Conservation (phyloP, 2,329 filamentous ascomycete genomes). For the Fusarium incarnatum region DNA sequence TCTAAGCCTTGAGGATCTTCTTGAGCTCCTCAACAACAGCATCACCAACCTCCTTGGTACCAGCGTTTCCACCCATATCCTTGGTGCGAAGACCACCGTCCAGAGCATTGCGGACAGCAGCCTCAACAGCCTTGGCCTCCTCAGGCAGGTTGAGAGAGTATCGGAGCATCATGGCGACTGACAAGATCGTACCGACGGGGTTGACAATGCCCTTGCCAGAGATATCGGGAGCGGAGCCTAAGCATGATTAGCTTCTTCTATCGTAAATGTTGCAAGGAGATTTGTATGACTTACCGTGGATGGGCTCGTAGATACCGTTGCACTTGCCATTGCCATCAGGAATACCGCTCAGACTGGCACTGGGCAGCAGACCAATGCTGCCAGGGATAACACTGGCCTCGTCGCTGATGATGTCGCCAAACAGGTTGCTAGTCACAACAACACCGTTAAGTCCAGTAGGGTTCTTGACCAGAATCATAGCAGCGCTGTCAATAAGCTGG, state of each 20-base stretch:
- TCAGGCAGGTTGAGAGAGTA: constrained; percentile 86
- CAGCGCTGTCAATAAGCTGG: constrained; percentile 95
- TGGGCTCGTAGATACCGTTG: constrained; percentile 97
- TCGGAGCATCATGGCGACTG: constrained; percentile 93
- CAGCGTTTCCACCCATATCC: constrained; percentile 83
- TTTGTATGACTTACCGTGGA: constrained; percentile 75
- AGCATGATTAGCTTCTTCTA: neutral
- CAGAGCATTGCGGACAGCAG: constrained; percentile 82
- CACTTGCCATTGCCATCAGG: constrained; percentile 86
- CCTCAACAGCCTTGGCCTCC: constrained; percentile 83
- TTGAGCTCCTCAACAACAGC: constrained; percentile 78
- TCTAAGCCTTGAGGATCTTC: constrained; percentile 68
- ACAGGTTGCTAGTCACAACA: constrained; percentile 91
- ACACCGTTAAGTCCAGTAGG: constrained; percentile 88
- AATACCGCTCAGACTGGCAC: constrained; percentile 85
- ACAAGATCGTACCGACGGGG: constrained; percentile 91
- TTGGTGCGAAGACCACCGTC: constrained; percentile 82
- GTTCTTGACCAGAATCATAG: constrained; percentile 98
- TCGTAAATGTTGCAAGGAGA: neutral
- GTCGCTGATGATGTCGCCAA: constrained; percentile 95
- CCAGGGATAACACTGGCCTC: constrained; percentile 96
- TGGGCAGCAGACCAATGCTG: constrained; percentile 87
- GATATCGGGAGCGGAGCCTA: constrained; percentile 68
- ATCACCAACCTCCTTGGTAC: constrained; percentile 80
- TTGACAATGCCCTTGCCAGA: constrained; percentile 89